phyloP scores from a whole-genome alignment of 345 rosid genomes.

The Linum tenue region DNA sequence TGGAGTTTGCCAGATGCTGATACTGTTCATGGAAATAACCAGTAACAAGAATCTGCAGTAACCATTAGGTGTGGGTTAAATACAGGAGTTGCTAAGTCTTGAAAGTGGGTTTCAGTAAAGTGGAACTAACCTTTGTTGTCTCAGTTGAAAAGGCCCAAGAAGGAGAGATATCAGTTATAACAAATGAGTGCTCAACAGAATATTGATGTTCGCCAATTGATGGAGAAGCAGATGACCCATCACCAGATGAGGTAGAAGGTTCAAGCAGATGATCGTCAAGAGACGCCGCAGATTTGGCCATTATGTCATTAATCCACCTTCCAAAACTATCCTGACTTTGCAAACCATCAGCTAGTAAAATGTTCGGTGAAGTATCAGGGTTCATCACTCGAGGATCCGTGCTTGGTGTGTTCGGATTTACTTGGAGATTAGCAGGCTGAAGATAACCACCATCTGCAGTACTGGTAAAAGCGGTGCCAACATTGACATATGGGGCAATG shows the following conservation, averaged over 20 bases:
- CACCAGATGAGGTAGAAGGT: conserved; percentile 36
- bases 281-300: conserved; percentile 43
- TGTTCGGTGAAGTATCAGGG: conserved; percentile 34
- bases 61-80: neutral
- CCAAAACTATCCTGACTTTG: conserved; percentile 84
- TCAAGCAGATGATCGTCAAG: conserved; percentile 36
- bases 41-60: conserved; percentile 56
- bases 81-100: neutral
- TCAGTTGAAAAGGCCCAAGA: conserved; percentile 72
- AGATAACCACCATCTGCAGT: conserved; percentile 23
- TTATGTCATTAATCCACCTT: conserved; percentile 57
- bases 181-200: conserved; percentile 44
- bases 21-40: conserved; percentile 57
- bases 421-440: conserved; percentile 23
- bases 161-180: conserved; percentile 73
- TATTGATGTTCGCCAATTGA: conserved; percentile 27
- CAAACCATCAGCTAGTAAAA: conserved; percentile 40
- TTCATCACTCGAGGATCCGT: conserved; percentile 23
- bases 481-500: conserved; percentile 21
- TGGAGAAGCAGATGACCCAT: conserved; percentile 35
- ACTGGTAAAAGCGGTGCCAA: conserved; percentile 18
- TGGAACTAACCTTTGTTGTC: conserved; percentile 63
- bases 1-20: conserved; percentile 45
- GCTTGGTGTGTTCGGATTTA: conserved; percentile 29
- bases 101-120: neutral